These are phyloP conservation scores for Sphaceloma murrayae DNA, from an alignment of 2,329 filamentous ascomycete genomes.

Conservation along the genomic window DNA sequence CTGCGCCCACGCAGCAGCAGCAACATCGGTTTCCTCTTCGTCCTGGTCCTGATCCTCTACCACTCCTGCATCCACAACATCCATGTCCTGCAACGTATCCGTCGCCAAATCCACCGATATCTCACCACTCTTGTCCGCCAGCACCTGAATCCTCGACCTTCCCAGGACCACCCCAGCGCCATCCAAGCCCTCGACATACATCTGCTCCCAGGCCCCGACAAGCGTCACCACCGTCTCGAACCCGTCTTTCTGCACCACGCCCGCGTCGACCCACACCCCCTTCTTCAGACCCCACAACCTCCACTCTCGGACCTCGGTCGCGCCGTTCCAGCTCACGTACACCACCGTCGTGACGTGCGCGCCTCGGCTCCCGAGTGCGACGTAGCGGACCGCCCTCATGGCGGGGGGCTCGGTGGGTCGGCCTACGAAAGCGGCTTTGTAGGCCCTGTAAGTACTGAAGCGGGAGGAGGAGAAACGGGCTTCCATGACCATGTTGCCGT, in stretches of 20 bases:
- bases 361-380: conserved; percentile 27
- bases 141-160: no score
- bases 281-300: conserved; percentile 33
- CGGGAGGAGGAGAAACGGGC: conserved; percentile 36
- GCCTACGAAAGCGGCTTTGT: conserved; percentile 44
- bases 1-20: no score
- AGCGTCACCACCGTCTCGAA: conserved; percentile 22
- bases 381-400: conserved; percentile 29
- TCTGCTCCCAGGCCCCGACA: conserved; percentile 20
- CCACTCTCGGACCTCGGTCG: conserved; percentile 38
- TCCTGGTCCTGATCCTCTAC: no score
- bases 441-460: conserved; percentile 31
- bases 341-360: conserved; percentile 25
- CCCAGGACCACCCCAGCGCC: no score
- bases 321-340: conserved; percentile 45
- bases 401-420: conserved; percentile 34
- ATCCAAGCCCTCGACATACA: conserved; percentile 23
- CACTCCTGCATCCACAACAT: no score
- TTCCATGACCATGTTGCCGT: conserved; percentile 42
- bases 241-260: conserved; percentile 17
- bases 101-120: no score
- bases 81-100: no score
- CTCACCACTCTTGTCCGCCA: no score
- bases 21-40: no score
- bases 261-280: conserved; percentile 18